phyloP scores from a whole-genome alignment of 192 early-diverging fungal genomes.

The Mortierella claussenii region DNA sequence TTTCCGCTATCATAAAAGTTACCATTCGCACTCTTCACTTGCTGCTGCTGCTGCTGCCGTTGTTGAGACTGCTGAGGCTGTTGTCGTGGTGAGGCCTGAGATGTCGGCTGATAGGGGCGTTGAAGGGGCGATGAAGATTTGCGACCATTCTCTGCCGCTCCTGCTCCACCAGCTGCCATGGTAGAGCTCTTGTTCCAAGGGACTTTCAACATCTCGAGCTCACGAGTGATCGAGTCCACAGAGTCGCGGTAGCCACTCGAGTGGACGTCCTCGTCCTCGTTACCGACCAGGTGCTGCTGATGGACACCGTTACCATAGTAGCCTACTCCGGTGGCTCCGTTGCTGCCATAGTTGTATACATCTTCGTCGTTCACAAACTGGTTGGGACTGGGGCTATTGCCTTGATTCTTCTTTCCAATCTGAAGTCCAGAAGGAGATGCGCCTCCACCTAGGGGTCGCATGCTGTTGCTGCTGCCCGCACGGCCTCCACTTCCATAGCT shows the following conservation, averaged over 20 bases:
- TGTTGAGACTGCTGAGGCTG: background rate
- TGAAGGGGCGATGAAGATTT: slow-evolving; percentile 15
- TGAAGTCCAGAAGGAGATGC: slow-evolving; percentile 14
- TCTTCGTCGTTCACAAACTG: slow-evolving; percentile 9
- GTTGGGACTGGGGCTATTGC: slow-evolving; percentile 1
- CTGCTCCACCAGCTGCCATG: background rate
- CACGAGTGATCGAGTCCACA: slow-evolving; percentile 50
- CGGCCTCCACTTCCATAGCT: background rate
- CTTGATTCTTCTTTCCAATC: slow-evolving; percentile 5
- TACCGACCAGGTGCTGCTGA: background rate
- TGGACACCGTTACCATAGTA: background rate
- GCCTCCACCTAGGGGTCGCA: background rate
- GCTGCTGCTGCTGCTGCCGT: slow-evolving; percentile 1
- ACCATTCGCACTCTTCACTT: slow-evolving; percentile 1
- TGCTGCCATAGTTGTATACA: slow-evolving; percentile 13
- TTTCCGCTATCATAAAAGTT: slow-evolving; percentile 6
- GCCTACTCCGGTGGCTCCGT: background rate
- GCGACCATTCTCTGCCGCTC: background rate
- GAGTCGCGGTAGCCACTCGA: slow-evolving; percentile 35
- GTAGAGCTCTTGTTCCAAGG: slow-evolving; percentile 54
- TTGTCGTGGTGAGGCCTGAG: too few species aligned
- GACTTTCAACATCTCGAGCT: slow-evolving; percentile 53
- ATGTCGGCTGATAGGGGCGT: slow-evolving; percentile 7
- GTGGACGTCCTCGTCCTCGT: slow-evolving; percentile 18
- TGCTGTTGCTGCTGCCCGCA: slow-evolving; percentile 4